Conservation (phyloP, 164 flowering plant species). For the Tetracentron sinense region DNA sequence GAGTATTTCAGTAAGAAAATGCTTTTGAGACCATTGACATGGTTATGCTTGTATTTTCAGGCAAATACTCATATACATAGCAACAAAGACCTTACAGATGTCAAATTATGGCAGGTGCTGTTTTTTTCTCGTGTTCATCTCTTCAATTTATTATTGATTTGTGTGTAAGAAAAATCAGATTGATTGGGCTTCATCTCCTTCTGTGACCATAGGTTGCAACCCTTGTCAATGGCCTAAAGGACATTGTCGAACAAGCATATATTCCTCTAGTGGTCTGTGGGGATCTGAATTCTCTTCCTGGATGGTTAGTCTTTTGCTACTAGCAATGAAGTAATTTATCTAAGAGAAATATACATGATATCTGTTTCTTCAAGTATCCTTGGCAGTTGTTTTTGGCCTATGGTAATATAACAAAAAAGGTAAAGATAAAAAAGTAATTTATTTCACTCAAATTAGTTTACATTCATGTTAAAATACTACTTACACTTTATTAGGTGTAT, state of each 20-base stretch:
- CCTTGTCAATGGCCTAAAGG: constrained; percentile 29
- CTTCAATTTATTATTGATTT: not conserved
- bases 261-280: constrained; percentile 45
- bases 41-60: constrained; percentile 20
- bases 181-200: not conserved
- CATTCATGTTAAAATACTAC: no score
- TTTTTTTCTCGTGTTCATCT: not conserved
- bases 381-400: no score
- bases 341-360: not conserved
- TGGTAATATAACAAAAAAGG: no score
- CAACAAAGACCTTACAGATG: constrained; percentile 17
- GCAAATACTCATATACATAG: constrained; percentile 43
- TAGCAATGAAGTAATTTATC: not conserved
- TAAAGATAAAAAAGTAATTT: no score
- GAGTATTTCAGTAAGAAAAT: not conserved
- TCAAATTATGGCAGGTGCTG: constrained; percentile 41
- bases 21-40: constrained; percentile 3
- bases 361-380: not conserved
- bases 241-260: constrained; percentile 12
- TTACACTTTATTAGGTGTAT: no score
- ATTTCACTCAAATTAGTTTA: no score
- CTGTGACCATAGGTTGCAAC: constrained; percentile 25
- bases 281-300: constrained; percentile 47
- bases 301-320: constrained; percentile 31
- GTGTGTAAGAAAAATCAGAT: not conserved